Evolutionary conservation across 768 basidiomycete genomes (phyloP), one percentile per base, ranked within the genome.

Genomic region (Steccherinum ochraceum): DNA sequence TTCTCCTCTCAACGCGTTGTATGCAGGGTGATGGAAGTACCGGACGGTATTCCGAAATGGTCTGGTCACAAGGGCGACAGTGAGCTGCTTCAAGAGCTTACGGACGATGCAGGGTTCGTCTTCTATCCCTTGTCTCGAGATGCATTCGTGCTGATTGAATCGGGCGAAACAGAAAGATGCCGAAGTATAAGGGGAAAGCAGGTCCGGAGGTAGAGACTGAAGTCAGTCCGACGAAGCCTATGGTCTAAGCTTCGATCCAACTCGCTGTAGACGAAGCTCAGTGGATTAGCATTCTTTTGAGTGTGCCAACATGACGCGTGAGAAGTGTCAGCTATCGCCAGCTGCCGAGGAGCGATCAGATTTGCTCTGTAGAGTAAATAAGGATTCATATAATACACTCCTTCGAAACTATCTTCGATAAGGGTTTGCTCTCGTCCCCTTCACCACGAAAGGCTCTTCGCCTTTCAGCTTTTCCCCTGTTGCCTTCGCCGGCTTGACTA

Each of bases 41-140:
- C 59, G 1, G 65, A 66, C 50, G 62, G 64, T 4, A 55, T 62
- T 13, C 65, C 63, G 4, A 64, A 64, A 42, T 64, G 63, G 61
- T 55, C 61, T 4, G 65, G 63, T 0, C 65, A 66, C 48, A 66
- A 64, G 50, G 63, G 60, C 19, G 16, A 52, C 18, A 64, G 61
- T 46, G 60, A 64, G 40, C 59, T 59, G 1, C 25, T 64, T 48
- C 55, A 60, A 21, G 62, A 63, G 44, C 54, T 63, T 16, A 55
- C 56, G 0, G 52, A 48, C 1, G 50, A 60, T 5, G 56, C 56
- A 58, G 64, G 59, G 64, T 63, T 50, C 2, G 58, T 55, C 24
- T 20, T 19, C 4, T 44, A 35, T 27, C 44, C 30, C 12, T 11
- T 4, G 3, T 19, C 30, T 13, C 3, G 43, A 23, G 16, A 12